Evolutionary conservation across 2,329 filamentous ascomycete species (phyloP), one percentile per base, ranked within the genome.

Genomic region (Fusarium miscanthi): DNA sequence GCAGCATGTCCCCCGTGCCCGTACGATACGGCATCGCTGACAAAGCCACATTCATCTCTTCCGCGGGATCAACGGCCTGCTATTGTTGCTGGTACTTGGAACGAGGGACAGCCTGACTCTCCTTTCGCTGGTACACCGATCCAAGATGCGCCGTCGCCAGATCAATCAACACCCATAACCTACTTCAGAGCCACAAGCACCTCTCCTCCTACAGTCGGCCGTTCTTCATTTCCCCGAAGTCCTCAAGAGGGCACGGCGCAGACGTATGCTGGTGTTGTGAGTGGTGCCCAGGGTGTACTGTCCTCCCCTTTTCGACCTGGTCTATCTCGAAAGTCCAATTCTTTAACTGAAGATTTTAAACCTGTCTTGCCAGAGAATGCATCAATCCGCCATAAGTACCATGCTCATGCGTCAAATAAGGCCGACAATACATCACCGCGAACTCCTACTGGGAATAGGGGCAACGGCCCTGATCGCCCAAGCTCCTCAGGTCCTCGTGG

Each of bases 21-120:
- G 51, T 81, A 80, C 52, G 82, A 83, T 25, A 81, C 79, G 30
- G 64, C 78, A 30, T 63, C 78, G 23, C 33, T 79, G 62, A 49
- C 75, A 72, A 66, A 82, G 23, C 63, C 74, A 12, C 75, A 69
- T 5, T 74, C 76, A 46, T 33, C 58, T 4, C 75, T 79, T 61
- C 74, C 76, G 6, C 70, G 83, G 58, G 87, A 90, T 48, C 88
- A 90, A 71, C 81, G 84, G 25, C 87, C 83, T 54, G 88, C 89
- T 27, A 84, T 90, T 42, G 72, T 88, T 63, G 86, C 84, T 21
- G 87, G 86, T 8, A 89, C 87, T 11, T 91, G 88, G 88, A 91
- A 91, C 63, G 87, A 91, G 76, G 89, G 88, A 6, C 89, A 91
- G 68, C 87, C 88, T 1, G 87, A 90, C 68, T 90, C 89, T 10